A percentile compares a stretch with the other conserved stretches of the same genome.
phyloP scores from a whole-genome alignment of 177 flowering plant species.

The Tripterygium wilfordii region DNA sequence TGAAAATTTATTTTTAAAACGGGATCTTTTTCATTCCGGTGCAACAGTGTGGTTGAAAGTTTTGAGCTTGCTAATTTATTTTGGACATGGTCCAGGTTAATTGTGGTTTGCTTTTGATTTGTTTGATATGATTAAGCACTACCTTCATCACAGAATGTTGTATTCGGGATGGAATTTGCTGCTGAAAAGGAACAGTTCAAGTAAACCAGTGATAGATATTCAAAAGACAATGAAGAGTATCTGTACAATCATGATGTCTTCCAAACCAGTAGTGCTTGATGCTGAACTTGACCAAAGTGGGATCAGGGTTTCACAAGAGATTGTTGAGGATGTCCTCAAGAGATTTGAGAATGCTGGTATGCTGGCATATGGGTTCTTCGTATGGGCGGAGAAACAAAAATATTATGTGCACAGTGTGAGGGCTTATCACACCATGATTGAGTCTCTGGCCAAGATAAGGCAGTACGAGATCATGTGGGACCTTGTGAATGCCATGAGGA shows the following conservation, averaged over 20 bases:
- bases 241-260: conserved; percentile 57
- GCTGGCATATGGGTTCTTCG: conserved; percentile 71
- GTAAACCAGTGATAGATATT: conserved; percentile 19
- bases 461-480: conserved; percentile 93
- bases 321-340: conserved; percentile 60
- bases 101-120: too few species aligned
- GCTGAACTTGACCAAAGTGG: conserved; percentile 58
- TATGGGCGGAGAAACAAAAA: conserved; percentile 76
- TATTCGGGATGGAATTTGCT: neutral
- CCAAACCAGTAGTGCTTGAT: conserved; percentile 56
- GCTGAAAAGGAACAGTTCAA: conserved; percentile 27
- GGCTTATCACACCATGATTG: conserved; percentile 76
- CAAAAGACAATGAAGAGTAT: conserved; percentile 31
- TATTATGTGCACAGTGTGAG: conserved; percentile 53
- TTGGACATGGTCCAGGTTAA: too few species aligned
- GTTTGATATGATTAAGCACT: neutral
- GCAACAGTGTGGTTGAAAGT: too few species aligned
- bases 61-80: too few species aligned
- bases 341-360: conserved; percentile 82
- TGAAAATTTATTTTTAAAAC: too few species aligned
- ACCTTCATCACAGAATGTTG: neutral
- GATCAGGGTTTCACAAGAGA: conserved; percentile 45
- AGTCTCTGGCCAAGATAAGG: conserved; percentile 76
- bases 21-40: too few species aligned
- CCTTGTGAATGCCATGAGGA: conserved; percentile 65